Evolutionary conservation across 2,329 filamentous ascomycete species (phyloP).

Genomic region (Botrytis fabae): DNA sequence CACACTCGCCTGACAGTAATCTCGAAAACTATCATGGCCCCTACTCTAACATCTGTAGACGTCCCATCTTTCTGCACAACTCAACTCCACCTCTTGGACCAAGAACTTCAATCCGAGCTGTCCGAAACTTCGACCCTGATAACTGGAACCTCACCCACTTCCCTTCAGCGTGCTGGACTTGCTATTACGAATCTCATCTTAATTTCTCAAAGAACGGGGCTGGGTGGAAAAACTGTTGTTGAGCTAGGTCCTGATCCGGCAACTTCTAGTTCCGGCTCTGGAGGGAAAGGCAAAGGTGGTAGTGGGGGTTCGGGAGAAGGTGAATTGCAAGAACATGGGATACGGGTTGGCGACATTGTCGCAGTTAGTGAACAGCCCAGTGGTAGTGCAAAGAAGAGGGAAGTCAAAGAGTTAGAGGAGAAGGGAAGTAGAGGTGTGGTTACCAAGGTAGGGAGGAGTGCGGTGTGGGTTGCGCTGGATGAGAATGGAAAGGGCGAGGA

Average conservation of each 20-base stretch:
- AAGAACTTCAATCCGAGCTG: slow-evolving; percentile 72
- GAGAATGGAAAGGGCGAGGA: slow-evolving; percentile 56
- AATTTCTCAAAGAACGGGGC: slow-evolving; percentile 76
- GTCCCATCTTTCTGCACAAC: slow-evolving; percentile 68
- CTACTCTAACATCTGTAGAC: slow-evolving; percentile 50
- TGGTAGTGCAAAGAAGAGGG: slow-evolving; percentile 59
- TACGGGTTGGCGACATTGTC: slow-evolving; percentile 77
- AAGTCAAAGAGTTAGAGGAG: slow-evolving; percentile 69
- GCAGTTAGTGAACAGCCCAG: slow-evolving; percentile 72
- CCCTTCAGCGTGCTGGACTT: slow-evolving; percentile 74
- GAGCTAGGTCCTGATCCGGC: slow-evolving; percentile 77
- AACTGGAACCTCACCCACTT: slow-evolving; percentile 64
- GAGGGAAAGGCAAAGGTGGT: slow-evolving; percentile 15
- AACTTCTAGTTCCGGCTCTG: slow-evolving; percentile 40
- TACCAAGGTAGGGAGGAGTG: slow-evolving; percentile 58
- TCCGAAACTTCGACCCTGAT: slow-evolving; percentile 68
- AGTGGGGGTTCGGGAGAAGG: slow-evolving; percentile 46
- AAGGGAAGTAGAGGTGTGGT: slow-evolving; percentile 71
- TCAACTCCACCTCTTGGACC: slow-evolving; percentile 69
- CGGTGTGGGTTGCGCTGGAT: slow-evolving; percentile 68
- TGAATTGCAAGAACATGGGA: slow-evolving; percentile 71
- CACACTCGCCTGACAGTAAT: not conserved
- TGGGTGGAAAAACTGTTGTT: slow-evolving; percentile 87
- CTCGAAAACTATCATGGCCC: slow-evolving; percentile 25
- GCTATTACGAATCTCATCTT: slow-evolving; percentile 76